Percentiles rank a stretch among this genome's conserved stretches.
Evolutionary conservation across 306 rosid genomes (phyloP).

Genomic region (Delonix regia): DNA sequence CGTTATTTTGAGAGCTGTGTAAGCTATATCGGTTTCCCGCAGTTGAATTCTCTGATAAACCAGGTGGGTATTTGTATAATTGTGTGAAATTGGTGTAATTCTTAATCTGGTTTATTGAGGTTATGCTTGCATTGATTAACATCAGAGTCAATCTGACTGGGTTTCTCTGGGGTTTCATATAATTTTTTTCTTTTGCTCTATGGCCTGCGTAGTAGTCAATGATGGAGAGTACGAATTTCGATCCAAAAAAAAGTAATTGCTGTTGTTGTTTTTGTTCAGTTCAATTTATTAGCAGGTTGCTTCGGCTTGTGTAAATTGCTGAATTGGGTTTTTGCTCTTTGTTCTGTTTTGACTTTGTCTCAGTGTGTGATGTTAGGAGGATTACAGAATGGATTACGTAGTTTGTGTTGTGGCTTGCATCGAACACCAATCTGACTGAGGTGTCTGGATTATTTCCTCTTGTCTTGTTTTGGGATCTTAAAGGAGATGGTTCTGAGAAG

Average conservation of each 20-base stretch:
- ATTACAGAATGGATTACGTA: conserved; percentile 29
- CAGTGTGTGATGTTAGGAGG: conserved; percentile 37
- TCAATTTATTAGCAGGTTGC: conserved; percentile 9
- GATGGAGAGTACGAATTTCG: conserved; percentile 24
- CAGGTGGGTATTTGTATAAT: neutral
- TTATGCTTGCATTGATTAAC: conserved; percentile 25
- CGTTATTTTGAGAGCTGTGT: neutral
- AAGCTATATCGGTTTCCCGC: neutral
- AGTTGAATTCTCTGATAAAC: neutral
- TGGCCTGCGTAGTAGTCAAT: neutral
- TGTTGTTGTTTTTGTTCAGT: neutral
- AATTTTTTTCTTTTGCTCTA: neutral
- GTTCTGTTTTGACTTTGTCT: conserved; percentile 23
- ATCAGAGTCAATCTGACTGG: conserved; percentile 15
- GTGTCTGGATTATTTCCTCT: conserved; percentile 23
- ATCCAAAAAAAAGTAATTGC: neutral
- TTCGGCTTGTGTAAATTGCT: conserved; percentile 27
- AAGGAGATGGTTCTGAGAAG: conserved; percentile 47
- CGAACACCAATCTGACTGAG: conserved; percentile 31
- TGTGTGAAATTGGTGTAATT: neutral
- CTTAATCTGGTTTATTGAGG: neutral
- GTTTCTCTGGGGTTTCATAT: conserved; percentile 14
- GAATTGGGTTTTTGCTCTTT: conserved; percentile 34
- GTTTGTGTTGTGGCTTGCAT: conserved; percentile 21
- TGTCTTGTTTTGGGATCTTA: conserved; percentile 22